phyloP scores from a whole-genome alignment of 176 grass and related monocot genomes.

The Elaeis guineensis region DNA sequence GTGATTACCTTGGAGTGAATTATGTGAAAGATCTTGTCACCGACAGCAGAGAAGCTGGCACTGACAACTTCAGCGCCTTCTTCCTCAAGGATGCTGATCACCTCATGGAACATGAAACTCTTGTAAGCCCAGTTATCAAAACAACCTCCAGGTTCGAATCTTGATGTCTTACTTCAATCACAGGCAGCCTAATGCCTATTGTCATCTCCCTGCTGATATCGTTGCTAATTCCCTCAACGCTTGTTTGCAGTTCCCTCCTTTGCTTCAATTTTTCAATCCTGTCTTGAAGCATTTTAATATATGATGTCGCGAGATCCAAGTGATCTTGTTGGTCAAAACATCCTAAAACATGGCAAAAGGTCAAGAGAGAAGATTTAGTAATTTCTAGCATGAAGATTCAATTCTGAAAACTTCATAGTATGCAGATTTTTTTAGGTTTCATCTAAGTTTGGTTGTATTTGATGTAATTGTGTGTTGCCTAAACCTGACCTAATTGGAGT shows the following conservation, averaged over 20 bases:
- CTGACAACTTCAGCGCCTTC: conserved; percentile 49
- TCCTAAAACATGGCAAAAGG: conserved; percentile 16
- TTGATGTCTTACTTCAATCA: conserved; percentile 41
- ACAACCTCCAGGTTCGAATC: conserved; percentile 37
- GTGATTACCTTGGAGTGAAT: conserved; percentile 41
- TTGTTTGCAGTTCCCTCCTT: conserved; percentile 5
- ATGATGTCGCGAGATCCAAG: conserved; percentile 35
- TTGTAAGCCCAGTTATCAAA: conserved; percentile 20
- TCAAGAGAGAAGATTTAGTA: background rate
- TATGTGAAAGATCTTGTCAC: conserved; percentile 29
- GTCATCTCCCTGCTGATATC: background rate
- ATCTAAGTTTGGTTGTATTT: too few species aligned
- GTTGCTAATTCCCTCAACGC: background rate
- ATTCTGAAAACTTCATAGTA: too few species aligned
- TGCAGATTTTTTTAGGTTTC: too few species aligned
- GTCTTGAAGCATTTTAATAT: conserved; percentile 49
- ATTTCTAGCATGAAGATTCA: too few species aligned
- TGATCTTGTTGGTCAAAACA: conserved; percentile 31
- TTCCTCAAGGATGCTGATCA: conserved; percentile 48
- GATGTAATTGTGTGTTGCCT: too few species aligned
- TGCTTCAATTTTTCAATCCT: conserved; percentile 32
- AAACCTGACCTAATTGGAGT: too few species aligned
- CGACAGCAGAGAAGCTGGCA: conserved; percentile 30
- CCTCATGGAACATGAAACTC: conserved; percentile 39
- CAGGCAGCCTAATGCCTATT: background rate